Conservation (phyloP, 805 yeast species). For the Starmerella powellii region DNA sequence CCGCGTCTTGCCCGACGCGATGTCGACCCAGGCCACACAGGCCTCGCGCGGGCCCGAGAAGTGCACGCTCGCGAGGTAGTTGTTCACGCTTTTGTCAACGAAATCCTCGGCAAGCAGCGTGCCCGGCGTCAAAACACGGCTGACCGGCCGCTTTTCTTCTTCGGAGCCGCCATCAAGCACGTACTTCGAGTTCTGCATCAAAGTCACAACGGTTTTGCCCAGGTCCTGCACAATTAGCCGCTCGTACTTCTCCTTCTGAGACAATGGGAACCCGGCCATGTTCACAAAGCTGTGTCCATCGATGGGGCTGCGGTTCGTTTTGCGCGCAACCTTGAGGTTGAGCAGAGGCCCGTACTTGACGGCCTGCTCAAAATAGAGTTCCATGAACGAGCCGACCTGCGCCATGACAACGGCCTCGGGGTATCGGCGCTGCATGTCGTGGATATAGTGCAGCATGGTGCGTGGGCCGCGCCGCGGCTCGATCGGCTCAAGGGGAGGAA, state of each 20-base stretch:
- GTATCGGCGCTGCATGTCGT: conserved; percentile 33
- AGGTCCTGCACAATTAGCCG: conserved; percentile 58
- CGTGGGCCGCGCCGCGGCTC: neutral
- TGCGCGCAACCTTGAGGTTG: conserved; percentile 57
- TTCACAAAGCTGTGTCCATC: conserved; percentile 23
- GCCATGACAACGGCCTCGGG: conserved; percentile 41
- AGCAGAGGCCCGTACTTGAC: conserved; percentile 54
- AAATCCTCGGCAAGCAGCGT: conserved; percentile 80
- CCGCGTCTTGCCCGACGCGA: conserved; percentile 63
- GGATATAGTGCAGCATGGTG: conserved; percentile 19
- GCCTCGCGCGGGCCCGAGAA: conserved; percentile 28
- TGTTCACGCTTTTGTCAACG: conserved; percentile 57
- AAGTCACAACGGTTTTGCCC: conserved; percentile 63
- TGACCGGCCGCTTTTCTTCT: conserved; percentile 44
- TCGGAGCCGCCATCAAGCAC: conserved; percentile 28
- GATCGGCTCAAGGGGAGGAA: conserved; percentile 2
- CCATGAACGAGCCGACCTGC: conserved; percentile 27
- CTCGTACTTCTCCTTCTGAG: conserved; percentile 59
- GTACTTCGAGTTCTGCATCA: conserved; percentile 38
- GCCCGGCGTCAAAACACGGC: conserved; percentile 82
- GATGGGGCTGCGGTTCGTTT: conserved; percentile 28
- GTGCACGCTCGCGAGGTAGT: conserved; percentile 50
- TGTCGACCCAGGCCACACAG: conserved; percentile 81
- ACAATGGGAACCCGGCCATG: conserved; percentile 86
- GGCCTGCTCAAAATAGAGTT: conserved; percentile 80